Evolutionary conservation across 768 basidiomycete genomes (phyloP).

Genomic region (Lepiota brunneoincarnata): DNA sequence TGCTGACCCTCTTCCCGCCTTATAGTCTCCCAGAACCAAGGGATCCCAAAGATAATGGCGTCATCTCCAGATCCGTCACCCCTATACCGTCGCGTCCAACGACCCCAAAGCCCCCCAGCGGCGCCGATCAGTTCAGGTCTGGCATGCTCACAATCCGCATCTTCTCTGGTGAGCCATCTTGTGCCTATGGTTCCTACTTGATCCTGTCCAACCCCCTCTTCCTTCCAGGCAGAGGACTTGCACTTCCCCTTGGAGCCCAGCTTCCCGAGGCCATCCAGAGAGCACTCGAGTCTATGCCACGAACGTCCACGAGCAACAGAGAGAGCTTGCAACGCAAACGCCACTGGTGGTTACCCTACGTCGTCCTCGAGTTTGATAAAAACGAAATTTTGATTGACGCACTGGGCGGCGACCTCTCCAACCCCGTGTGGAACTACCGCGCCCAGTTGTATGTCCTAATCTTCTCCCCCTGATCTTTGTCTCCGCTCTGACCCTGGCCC

Average conservation of each 20-base stretch:
- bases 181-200: constrained; percentile 3
- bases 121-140: constrained; percentile 67
- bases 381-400: constrained; percentile 97
- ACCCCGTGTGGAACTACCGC: constrained; percentile 93
- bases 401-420: constrained; percentile 86
- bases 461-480: constrained; percentile 1
- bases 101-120: constrained; percentile 61
- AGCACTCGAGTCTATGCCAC: constrained; percentile 65
- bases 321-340: constrained; percentile 93
- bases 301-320: constrained; percentile 68
- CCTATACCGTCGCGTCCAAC: constrained; percentile 81
- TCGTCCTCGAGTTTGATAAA: constrained; percentile 97
- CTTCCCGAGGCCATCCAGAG: constrained; percentile 85
- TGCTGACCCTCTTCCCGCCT: constrained; percentile 8
- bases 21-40: constrained; percentile 49
- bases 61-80: constrained; percentile 74
- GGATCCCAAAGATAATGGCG: constrained; percentile 67
- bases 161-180: constrained; percentile 70
- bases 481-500: constrained; percentile 7
- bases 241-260: constrained; percentile 72
- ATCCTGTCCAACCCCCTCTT: background rate
- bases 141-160: constrained; percentile 96
- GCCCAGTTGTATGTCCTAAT: constrained; percentile 80
- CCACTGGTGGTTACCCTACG: constrained; percentile 95
- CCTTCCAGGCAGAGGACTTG: constrained; percentile 68